Conservation (phyloP, 306 rosid genomes). For the Cicer arietinum region DNA sequence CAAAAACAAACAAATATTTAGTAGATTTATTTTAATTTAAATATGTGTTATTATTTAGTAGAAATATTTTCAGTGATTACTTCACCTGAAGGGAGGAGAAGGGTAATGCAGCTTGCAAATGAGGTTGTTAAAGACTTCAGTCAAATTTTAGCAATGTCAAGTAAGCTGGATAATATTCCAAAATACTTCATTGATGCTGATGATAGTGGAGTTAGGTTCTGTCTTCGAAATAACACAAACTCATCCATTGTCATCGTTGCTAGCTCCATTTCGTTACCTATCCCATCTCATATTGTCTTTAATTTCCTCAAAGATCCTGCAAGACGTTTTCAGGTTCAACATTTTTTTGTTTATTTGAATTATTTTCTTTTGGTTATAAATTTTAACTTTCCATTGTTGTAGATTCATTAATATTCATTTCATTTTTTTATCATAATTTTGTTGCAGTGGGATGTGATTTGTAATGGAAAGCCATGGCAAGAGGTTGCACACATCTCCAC, state of each 20-base stretch:
- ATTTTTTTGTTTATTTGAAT: neutral
- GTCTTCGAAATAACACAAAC: constrained; percentile 44
- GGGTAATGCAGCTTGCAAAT: constrained; percentile 54
- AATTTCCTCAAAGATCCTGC: constrained; percentile 57
- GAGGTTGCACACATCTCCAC: constrained; percentile 56
- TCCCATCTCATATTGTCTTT: constrained; percentile 45
- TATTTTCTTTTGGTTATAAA: neutral
- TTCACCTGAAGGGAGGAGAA: constrained; percentile 49
- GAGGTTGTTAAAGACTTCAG: constrained; percentile 62
- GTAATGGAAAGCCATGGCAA: constrained; percentile 37
- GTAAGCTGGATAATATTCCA: constrained; percentile 52
- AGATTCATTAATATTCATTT: neutral
- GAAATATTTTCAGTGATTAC: constrained; percentile 41
- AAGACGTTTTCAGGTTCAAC: constrained; percentile 59
- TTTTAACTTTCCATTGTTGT: neutral
- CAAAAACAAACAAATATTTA: no score
- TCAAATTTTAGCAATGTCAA: constrained; percentile 53
- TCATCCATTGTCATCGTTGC: constrained; percentile 48
- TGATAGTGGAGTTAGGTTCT: constrained; percentile 50
- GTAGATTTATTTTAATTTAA: no score
- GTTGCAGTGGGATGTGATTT: constrained; percentile 70
- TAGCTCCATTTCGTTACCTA: constrained; percentile 65
- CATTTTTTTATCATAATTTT: neutral
- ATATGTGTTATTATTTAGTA: no score
- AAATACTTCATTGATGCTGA: constrained; percentile 52